Evolutionary conservation across 163 green algal genomes (phyloP), one percentile per base, ranked within the genome.

Genomic region (Botryococcus braunii): DNA sequence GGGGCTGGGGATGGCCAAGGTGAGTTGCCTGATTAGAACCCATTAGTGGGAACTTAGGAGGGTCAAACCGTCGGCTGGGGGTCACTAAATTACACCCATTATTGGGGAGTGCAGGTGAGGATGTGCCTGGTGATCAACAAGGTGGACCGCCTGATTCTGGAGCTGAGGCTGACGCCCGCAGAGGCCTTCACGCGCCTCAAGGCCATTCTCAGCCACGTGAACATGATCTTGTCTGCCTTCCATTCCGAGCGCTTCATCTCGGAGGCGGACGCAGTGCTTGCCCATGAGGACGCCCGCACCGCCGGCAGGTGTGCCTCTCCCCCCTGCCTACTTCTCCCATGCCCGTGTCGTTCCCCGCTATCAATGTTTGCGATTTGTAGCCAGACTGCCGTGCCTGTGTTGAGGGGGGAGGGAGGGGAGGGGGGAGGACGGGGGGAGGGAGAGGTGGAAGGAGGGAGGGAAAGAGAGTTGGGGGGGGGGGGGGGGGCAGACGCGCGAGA

Each of bases 101-200:
- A 9, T 5, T n/a, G 29, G 7, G 7, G n/a, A 49, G 62, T 38
- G 66, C 77, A 90, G 79, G 78, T 98, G n/a, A 65, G 74, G 43
- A 83, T 90, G 39, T 89, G 79, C 71, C 81, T 99, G 64, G 83
- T 99, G 21, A 84, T 99, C 72, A 99, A 98, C 85, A 99, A 99
- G 80, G 52, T 99, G n/a, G 94, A 99, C 80, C 79, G 94, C 5
- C 86, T 99, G 11, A 88, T 96, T 31, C 60, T 87, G 57, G 92
- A 97, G 84, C 80, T 98, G 61, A 40, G 74, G 27, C 69, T 98
- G 48, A 78, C 79, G 0, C 86, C 94, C 6, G 50, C 65, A 17
- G 93, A 98, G 76, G 91, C 91, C 0, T 93, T 92, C 68, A 68
- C 85, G 34, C 79, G 92, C 9, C 72, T 94, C n/a, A 62, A 74